Base-by-base conservation (phyloP, 805 yeast genomes). In the Zygosaccharomyces pseudorouxii region DNA sequence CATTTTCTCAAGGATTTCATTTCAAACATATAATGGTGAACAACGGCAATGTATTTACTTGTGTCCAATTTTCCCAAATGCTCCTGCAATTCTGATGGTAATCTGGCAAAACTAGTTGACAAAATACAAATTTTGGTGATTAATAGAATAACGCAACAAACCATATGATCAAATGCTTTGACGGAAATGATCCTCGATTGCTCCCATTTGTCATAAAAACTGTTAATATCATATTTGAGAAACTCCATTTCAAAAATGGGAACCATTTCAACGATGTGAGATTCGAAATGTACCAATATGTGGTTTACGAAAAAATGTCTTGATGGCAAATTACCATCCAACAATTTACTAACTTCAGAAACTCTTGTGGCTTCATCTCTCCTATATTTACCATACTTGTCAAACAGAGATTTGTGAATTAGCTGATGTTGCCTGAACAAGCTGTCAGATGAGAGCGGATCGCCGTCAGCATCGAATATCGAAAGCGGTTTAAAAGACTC, bases 1-100 rank as follows among this genome's bases (percentile, higher is more conserved):
- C 62, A 58, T 48, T 65, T 65, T 38, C 65, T 51, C 3, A 61
- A 46, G 14, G 55, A 44, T 44, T 63, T 64, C 50, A 50, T 55
- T 38, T 55, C 56, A 19, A 53, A 60, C 9, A 62, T 35, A 22
- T 46, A 58, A 42, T 57, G 59, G 40, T 55, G 59, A 2, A 59
- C 57, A 18, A 63, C 51, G 3, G 65, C 56, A 20, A 62, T 47
- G 36, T 56, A 64, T 33, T 56, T 52, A 7, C 48, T 47, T 3
- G 63, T 59, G 42, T 60, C 55, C 16, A 64, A 45, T 8, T 40
- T 38, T 20, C 46, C 40, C 8, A 62, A 54, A 11, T 39, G 50
- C 3, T 45, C 43, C 23, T 43, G 45, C 2, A 50, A 31, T 22
- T 44, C 30, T 3, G 48, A 23, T 9, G 51, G 22, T 23, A 44